Conservation (phyloP, 108 stramenopile genomes). For the Fistulifera pelliculosa region DNA sequence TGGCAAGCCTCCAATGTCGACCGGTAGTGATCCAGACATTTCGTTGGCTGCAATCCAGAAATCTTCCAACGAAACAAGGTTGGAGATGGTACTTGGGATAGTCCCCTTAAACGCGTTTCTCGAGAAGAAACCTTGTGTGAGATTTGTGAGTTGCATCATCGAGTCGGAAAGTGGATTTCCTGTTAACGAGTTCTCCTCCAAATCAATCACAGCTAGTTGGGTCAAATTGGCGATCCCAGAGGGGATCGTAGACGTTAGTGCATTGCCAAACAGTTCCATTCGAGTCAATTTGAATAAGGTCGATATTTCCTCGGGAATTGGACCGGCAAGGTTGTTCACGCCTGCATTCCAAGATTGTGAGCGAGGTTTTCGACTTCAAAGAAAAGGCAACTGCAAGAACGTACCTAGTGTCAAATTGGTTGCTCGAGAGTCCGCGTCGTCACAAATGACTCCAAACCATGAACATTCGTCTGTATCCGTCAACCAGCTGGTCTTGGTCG, state of each 20-base stretch:
- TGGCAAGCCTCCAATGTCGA: constrained; percentile 8
- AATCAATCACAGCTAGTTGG: constrained; percentile 7
- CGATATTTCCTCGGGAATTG: constrained; percentile 7
- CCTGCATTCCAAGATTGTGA: not conserved
- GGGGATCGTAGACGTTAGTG: constrained; percentile 2
- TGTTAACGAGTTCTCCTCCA: constrained; percentile 8
- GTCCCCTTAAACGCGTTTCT: constrained; percentile 5
- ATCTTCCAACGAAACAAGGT: constrained; percentile 14
- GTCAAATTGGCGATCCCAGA: constrained; percentile 11
- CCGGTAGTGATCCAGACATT: constrained; percentile 25
- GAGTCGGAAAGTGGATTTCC: not conserved
- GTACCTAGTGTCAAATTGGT: constrained; percentile 7
- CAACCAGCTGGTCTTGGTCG: constrained; percentile 28
- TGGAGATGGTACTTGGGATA: constrained; percentile 4
- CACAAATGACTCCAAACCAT: constrained; percentile 30
- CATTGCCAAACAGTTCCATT: constrained; percentile 1
- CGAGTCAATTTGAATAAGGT: constrained; percentile 1
- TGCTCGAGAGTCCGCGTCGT: not conserved
- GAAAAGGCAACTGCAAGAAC: not conserved
- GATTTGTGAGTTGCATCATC: not conserved
- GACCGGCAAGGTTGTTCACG: constrained; percentile 7
- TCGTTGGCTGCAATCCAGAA: constrained; percentile 19
- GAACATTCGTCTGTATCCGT: constrained; percentile 21
- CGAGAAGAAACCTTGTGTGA: constrained; percentile 29
- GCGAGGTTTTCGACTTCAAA: constrained; percentile 11